Percentiles rank a stretch among this genome's conserved stretches.
phyloP scores from a whole-genome alignment of 2,329 filamentous ascomycete species.

The Pyricularia pennisetigena region DNA sequence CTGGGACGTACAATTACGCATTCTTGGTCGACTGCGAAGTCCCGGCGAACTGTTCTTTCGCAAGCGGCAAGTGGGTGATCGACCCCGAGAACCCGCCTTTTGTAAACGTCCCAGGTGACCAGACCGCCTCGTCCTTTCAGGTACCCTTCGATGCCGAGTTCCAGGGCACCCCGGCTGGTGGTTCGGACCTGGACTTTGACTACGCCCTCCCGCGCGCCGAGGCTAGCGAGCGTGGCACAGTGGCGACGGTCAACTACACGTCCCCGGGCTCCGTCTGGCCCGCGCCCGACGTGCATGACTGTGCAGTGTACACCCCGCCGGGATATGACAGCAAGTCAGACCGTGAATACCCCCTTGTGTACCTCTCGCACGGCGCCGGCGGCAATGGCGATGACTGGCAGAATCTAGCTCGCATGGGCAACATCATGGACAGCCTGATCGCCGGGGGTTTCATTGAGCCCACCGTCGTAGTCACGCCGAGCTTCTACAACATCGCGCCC shows the following conservation, averaged over 20 bases:
- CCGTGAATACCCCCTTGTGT: conserved; percentile 18
- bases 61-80: conserved; percentile 18
- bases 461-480: conserved; percentile 19
- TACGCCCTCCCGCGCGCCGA: conserved; percentile 13
- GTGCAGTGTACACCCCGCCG: conserved; percentile 16
- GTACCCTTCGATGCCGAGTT: conserved; percentile 17
- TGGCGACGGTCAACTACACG: conserved; percentile 18
- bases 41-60: conserved; percentile 15
- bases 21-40: conserved; percentile 18
- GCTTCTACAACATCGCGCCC: conserved; percentile 17
- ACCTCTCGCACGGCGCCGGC: conserved; percentile 18
- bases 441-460: conserved; percentile 16
- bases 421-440: conserved; percentile 20
- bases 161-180: conserved; percentile 11
- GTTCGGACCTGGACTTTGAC: conserved; percentile 12
- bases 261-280: conserved; percentile 19
- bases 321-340: conserved; percentile 12
- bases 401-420: conserved; percentile 16
- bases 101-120: conserved; percentile 16
- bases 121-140: conserved; percentile 17
- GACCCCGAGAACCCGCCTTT: conserved; percentile 18
- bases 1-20: conserved; percentile 18
- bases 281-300: conserved; percentile 17
- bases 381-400: conserved; percentile 21
- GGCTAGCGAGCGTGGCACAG: conserved; percentile 14